Base-by-base conservation (phyloP, 352 stramenopile species). In the Phytophthora pistaciae region DNA sequence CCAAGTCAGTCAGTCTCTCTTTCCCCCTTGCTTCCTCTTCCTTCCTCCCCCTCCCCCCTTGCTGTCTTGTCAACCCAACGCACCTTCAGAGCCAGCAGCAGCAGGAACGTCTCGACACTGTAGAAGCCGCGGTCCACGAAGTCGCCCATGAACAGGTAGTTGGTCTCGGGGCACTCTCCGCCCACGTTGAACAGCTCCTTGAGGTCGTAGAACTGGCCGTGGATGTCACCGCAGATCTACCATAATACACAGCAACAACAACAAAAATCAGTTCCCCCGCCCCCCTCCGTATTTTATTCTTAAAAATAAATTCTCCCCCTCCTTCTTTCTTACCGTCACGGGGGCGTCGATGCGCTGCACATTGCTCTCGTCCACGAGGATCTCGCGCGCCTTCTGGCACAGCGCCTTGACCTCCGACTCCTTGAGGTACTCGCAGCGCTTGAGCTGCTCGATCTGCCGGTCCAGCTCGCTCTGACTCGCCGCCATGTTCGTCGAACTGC, bases 71-170 rank as follows among this genome's bases (percentile, higher is more conserved):
- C 29, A 33, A 33, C 31, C 50, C n/a, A n/a, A 66, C 65, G 36
- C 31, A 99, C 97, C 83, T 99, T 99, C 6, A 99, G 86, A 5
- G 97, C 97, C 6, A 99, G 84, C 6, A 99, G 83, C 48, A 99
- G 79, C 14, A 99, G 67, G 71, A 99, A 99, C 8, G 98, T 99
- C 82, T 99, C 98, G 9, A 99, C 97, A 77, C 91, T 99, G 85
- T 99, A 99, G 77, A 99, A 99, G 9, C 98, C 98, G 49, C 98
- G 93, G 79, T 99, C 98, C 48, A 99, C 98, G 82, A 99, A 99
- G 80, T 99, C 98, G 23, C 98, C 98, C 77, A 99, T 96, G 79
- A 99, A 99, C 6, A 99, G 83, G 83, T 99, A 99, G 80, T 99
- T 99, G 66, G 98, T 99, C 74, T 99, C 96, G 1, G 98, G 98